These are phyloP conservation scores for Helianthus annuus DNA, from an alignment of 129 eudicot species.

Conservation along the genomic window DNA sequence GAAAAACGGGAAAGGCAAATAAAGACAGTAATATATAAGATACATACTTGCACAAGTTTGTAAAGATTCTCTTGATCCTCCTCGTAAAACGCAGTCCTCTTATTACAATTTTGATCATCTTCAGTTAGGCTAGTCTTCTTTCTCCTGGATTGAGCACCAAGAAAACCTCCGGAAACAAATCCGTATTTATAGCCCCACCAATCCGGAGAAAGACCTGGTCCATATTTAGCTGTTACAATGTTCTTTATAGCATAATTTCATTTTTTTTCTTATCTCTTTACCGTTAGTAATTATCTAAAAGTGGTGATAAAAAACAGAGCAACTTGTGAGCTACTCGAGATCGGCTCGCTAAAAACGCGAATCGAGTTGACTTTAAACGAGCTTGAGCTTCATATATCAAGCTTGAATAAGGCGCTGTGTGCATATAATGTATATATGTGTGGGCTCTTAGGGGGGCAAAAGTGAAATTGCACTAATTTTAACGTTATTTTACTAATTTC, in stretches of 20 bases:
- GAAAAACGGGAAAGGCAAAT: not conserved
- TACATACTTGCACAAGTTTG: slow-evolving; percentile 80
- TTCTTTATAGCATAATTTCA: not conserved
- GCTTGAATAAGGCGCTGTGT: not conserved
- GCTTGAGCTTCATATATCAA: not conserved
- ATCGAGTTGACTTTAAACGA: not conserved
- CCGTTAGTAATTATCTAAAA: not conserved
- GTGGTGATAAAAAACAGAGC: not conserved
- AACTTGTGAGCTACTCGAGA: not conserved
- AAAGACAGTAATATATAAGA: not conserved
- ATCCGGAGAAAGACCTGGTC: slow-evolving; percentile 47
- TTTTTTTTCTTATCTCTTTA: not conserved
- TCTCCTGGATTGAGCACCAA: slow-evolving; percentile 71
- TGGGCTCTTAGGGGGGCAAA: no score
- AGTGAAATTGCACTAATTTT: no score
- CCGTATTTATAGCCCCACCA: slow-evolving; percentile 95
- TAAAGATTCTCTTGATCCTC: slow-evolving; percentile 94
- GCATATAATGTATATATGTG: no score
- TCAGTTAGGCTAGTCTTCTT: slow-evolving; percentile 43
- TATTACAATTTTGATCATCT: slow-evolving; percentile 26
- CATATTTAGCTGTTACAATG: slow-evolving; percentile 14
- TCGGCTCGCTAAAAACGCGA: not conserved
- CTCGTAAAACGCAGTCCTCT: slow-evolving; percentile 68
- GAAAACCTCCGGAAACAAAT: slow-evolving; percentile 79
- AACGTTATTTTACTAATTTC: no score